These are phyloP conservation scores for Pulveroboletus sp. DNA, from an alignment of 768 basidiomycete species.

Conservation along the genomic window DNA sequence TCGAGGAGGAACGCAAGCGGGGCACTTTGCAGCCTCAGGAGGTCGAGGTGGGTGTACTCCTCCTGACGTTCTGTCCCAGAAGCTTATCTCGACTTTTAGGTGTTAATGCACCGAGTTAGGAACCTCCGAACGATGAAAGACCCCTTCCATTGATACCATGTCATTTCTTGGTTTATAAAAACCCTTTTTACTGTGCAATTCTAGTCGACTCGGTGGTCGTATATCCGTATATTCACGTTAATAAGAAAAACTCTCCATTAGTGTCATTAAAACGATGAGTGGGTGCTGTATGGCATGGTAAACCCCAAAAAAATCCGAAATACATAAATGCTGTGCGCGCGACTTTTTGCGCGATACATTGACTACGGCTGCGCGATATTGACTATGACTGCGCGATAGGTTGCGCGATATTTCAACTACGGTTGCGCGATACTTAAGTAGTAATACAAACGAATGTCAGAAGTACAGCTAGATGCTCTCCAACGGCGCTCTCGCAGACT, in stretches of 20 bases:
- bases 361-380: no score
- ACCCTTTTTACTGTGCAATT: conserved; percentile 1
- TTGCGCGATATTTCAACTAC: no score
- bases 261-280: background rate
- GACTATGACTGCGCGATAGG: no score
- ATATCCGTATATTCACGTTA: conserved; percentile 17
- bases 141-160: conserved; percentile 8
- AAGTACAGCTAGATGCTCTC: no score
- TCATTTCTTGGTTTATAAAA: conserved; percentile 6
- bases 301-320: no score
- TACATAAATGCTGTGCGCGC: no score
- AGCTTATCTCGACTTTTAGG: conserved; percentile 35
- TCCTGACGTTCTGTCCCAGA: background rate
- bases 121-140: conserved; percentile 27
- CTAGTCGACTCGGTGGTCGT: conserved; percentile 8
- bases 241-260: conserved; percentile 20
- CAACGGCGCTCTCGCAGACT: no score
- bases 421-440: no score
- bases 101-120: conserved; percentile 39
- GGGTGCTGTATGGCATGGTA: no score
- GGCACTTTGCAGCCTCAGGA: conserved; percentile 69
- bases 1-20: conserved; percentile 63
- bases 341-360: no score
- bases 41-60: conserved; percentile 55
- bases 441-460: no score